These are phyloP conservation scores for Phytophthora tentaculata DNA, from an alignment of 352 stramenopile species.

Conservation along the genomic window DNA sequence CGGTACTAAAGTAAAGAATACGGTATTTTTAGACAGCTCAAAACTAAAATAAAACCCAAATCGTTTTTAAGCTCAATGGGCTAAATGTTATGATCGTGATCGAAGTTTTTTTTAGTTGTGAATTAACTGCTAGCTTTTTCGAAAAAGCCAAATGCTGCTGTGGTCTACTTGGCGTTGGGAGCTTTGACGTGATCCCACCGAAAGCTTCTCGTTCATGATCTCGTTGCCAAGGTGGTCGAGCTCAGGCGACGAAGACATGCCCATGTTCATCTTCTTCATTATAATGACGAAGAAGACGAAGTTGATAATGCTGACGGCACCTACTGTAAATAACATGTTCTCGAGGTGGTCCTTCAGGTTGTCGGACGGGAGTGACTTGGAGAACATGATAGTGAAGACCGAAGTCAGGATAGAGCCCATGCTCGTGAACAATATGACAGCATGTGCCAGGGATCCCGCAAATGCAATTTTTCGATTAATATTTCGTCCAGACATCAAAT, in stretches of 20 bases:
- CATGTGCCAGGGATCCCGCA: slow-evolving; percentile 49
- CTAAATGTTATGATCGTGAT: too few species aligned
- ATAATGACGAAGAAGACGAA: background rate
- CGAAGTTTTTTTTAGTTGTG: too few species aligned
- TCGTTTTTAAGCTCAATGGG: too few species aligned
- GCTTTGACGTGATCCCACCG: slow-evolving; percentile 19
- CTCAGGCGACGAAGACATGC: slow-evolving; percentile 34
- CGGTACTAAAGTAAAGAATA: too few species aligned
- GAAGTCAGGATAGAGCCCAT: slow-evolving; percentile 60
- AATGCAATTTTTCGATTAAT: too few species aligned
- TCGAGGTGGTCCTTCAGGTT: slow-evolving; percentile 57
- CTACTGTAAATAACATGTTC: slow-evolving; percentile 67
- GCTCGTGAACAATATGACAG: slow-evolving; percentile 53
- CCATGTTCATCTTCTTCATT: slow-evolving; percentile 60
- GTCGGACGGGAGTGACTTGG: slow-evolving; percentile 57
- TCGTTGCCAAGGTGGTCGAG: background rate
- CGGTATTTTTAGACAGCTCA: too few species aligned
- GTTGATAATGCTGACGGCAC: slow-evolving; percentile 5
- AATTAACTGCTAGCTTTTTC: too few species aligned
- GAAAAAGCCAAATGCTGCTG: too few species aligned
- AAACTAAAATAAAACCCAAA: too few species aligned
- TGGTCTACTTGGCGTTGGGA: too few species aligned
- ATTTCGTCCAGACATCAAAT: too few species aligned
- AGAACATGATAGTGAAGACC: slow-evolving; percentile 57
- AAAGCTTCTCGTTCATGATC: slow-evolving; percentile 11